Conservation (phyloP, 1,284 basidiomycete genomes). For the Naganishia albida region DNA sequence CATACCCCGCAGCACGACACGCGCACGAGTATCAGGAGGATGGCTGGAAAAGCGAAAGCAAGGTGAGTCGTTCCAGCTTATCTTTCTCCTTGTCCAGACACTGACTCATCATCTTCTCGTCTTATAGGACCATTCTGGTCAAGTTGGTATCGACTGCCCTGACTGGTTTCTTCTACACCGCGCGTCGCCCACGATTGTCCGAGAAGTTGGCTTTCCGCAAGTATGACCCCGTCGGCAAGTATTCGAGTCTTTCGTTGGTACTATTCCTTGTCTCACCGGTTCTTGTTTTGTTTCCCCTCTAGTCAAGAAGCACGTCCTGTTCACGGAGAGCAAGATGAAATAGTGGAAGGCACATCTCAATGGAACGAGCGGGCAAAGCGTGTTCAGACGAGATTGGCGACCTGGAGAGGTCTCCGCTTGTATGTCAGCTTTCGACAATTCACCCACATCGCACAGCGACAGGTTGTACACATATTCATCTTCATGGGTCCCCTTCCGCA, state of each 20-base stretch:
- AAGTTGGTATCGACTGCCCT: constrained; percentile 84
- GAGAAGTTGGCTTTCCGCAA: constrained; percentile 79
- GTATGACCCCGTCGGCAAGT: constrained; percentile 79
- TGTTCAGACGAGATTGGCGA: too few relatives aligned
- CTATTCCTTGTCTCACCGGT: background rate
- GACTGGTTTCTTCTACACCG: constrained; percentile 87
- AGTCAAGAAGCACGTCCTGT: constrained; percentile 73
- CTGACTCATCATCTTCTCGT: background rate
- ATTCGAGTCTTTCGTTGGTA: background rate
- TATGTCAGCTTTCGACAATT: too few relatives aligned
- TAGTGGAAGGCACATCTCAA: constrained; percentile 34
- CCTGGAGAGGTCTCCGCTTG: too few relatives aligned
- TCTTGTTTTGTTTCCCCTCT: background rate
- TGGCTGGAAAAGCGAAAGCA: constrained; percentile 62
- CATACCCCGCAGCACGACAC: too few relatives aligned
- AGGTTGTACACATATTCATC: constrained; percentile 20
- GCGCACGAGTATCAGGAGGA: constrained; percentile 21
- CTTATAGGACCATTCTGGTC: constrained; percentile 72
- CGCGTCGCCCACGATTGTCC: constrained; percentile 67
- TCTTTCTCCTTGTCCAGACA: background rate
- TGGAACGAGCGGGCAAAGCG: too few relatives aligned
- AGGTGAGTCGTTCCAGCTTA: constrained; percentile 52
- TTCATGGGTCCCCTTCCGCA: background rate
- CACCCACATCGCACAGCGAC: background rate
- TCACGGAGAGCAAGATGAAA: constrained; percentile 68